Evolutionary conservation across 257 asterid species (phyloP), one percentile per base, ranked within the genome.

Genomic region (Osmanthus fragrans): DNA sequence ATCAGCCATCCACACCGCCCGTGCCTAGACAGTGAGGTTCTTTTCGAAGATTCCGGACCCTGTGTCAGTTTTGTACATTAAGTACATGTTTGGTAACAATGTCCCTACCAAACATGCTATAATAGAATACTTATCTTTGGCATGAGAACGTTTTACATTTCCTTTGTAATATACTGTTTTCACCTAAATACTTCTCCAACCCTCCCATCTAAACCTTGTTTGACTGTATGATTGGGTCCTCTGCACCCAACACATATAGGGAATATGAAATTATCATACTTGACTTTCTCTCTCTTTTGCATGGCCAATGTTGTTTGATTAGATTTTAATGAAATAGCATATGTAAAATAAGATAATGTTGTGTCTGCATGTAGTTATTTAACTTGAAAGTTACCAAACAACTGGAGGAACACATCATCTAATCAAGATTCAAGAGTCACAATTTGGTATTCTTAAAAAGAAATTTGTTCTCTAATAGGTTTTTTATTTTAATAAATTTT

Each of bases 1-100:
- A 89, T 86, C 97, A 90, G 85, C 87, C 94, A 25, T 82, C 98
- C 4, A 85, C 97, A 3, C 97, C 96, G 10, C 95, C 98, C 29
- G 89, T 89, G 63, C 94, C 94, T 63, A 86, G 97, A 78, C 99
- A 89, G 88, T 96, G 86, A 90, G 75, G 12, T 67, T 72, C 45
- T 32, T n/a, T 70, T 76, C 64, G 60, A 63, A 58, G 54, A 80
- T 45, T 69, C 77, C 33, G 81, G 74, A 64, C 45, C 45, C 75
- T 80, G 78, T 76, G 79, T 27, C 81, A 80, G 77, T 89, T 82
- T 81, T 85, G 91, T 87, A 85, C 39, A 85, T 85, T 83, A 77
- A 81, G 86, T 63, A 27, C 34, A 63, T 25, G 69, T 27, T 63
- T 63, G 69, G 69, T 63, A 27, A 25, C 69, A 25, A 3, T 63